Evolutionary conservation across 78 protist genomes (phyloP), one percentile per base, ranked within the genome.

Genomic region (Neovahlkampfia damariscottae): DNA sequence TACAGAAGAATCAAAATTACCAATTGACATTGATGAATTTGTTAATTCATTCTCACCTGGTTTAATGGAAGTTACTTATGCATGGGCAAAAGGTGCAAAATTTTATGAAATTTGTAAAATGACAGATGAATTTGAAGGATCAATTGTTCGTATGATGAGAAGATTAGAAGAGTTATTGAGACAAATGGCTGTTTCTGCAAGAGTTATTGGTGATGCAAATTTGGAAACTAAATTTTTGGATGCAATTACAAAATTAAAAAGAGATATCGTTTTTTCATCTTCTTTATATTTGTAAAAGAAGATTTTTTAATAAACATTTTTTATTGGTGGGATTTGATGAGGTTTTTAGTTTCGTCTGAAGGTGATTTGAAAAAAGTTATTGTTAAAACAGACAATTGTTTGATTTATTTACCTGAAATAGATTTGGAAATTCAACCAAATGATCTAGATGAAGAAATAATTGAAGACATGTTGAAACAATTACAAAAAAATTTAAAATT

Each of bases 241-340:
- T 38, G 92, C 86, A 27, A 85, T 77, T 2, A 67, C 80, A 4
- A 32, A 19, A 32, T 62, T 94, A 30, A 89, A 87, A 41, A 74
- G 98, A 32, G 98, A 88, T 80, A 96, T 96, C 36, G 95, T 89
- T n/a, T 96, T 97, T 50, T 93, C 95, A 4, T 90, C 95, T 34
- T 82, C 91, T 9, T 79, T 96, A 31, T 96, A 96, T 74, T 69
- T 94, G 67, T 90, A 82, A 84, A 67, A 2, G 1, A 1, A 0
- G 19, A 50, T n/a, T n/a, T 50, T 50, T 50, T 50, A n/a, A n/a
- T n/a, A n/a, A n/a, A n/a, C n/a, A n/a, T n/a, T n/a, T n/a, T n/a
- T n/a, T n/a, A n/a, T n/a, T n/a, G n/a, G n/a, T n/a, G n/a, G n/a
- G n/a, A n/a, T n/a, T n/a, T n/a, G n/a, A n/a, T n/a, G n/a, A n/a